A percentile compares a stretch with the other conserved stretches of the same genome.
Conservation (phyloP, 2,329 filamentous ascomycete species). For the Thelonectria rubi region DNA sequence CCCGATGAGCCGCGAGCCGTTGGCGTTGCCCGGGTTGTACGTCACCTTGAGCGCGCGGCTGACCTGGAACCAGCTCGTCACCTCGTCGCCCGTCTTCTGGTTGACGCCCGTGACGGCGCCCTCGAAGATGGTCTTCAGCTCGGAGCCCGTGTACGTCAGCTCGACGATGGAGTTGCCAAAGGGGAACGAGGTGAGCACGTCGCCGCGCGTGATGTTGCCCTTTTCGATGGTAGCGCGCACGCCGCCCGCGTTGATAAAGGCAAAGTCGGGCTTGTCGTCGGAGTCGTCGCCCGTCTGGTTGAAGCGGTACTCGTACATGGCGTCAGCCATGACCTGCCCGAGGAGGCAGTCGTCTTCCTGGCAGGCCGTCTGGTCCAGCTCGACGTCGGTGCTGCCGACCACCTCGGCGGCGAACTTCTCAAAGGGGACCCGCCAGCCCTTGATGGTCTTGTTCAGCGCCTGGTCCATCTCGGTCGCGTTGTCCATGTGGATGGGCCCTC, state of each 20-base stretch:
- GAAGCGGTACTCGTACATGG: slow-evolving; percentile 68
- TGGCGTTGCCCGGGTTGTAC: slow-evolving; percentile 62
- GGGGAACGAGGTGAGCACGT: slow-evolving; percentile 71
- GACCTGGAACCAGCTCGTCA: slow-evolving; percentile 70
- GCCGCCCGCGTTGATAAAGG: slow-evolving; percentile 71
- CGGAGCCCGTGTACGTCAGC: slow-evolving; percentile 60
- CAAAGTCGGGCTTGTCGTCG: slow-evolving; percentile 59
- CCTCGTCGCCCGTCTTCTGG: slow-evolving; percentile 60
- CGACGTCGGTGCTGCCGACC: slow-evolving; percentile 63
- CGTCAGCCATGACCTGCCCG: slow-evolving; percentile 65
- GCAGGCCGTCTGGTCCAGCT: slow-evolving; percentile 68
- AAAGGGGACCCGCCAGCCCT: slow-evolving; percentile 68
- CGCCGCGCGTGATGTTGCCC: slow-evolving; percentile 69
- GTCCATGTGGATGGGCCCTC: slow-evolving; percentile 70
- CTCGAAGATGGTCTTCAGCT: slow-evolving; percentile 66
- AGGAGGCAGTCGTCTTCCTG: slow-evolving; percentile 66
- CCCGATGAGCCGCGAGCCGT: slow-evolving; percentile 61
- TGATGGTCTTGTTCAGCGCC: slow-evolving; percentile 65
- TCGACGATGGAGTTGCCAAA: slow-evolving; percentile 73
- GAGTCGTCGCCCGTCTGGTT: slow-evolving; percentile 52
- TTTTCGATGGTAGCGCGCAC: slow-evolving; percentile 70
- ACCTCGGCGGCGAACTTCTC: slow-evolving; percentile 66
- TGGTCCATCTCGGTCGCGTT: slow-evolving; percentile 67
- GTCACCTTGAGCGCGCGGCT: slow-evolving; percentile 64
- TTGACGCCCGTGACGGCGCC: slow-evolving; percentile 65